Percentiles rank a stretch among this genome's conserved stretches.
phyloP scores from a whole-genome alignment of 805 yeast species.

The Cyberlindnera veronae region DNA sequence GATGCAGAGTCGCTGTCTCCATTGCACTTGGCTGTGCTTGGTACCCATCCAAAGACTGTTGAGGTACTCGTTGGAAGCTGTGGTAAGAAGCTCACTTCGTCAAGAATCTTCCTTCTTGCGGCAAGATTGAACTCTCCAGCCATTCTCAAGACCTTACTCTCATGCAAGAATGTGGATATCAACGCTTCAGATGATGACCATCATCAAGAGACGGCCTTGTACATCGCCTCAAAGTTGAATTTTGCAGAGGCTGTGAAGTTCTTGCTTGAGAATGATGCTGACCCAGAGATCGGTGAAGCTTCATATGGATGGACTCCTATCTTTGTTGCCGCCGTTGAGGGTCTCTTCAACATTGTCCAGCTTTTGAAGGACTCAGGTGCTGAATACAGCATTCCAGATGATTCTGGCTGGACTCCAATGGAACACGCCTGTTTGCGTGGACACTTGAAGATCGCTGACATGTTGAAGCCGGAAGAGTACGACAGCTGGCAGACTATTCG shows the following conservation, averaged over 20 bases:
- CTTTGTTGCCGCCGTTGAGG: constrained; percentile 87
- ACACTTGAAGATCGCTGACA: constrained; percentile 64
- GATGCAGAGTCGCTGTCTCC: constrained; percentile 76
- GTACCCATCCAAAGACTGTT: constrained; percentile 77
- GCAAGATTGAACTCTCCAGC: constrained; percentile 56
- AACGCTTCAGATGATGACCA: constrained; percentile 57
- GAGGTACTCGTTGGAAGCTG: constrained; percentile 51
- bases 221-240: constrained; percentile 69
- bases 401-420: constrained; percentile 96
- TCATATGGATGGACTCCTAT: constrained; percentile 94
- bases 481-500: constrained; percentile 12
- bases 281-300: constrained; percentile 70
- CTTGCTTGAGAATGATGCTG: constrained; percentile 59
- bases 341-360: constrained; percentile 54
- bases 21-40: constrained; percentile 75
- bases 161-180: constrained; percentile 57
- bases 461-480: constrained; percentile 50
- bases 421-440: constrained; percentile 94
- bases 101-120: constrained; percentile 58
- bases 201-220: constrained; percentile 73
- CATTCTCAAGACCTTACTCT: constrained; percentile 51
- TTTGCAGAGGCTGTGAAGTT: constrained; percentile 47
- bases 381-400: constrained; percentile 56
- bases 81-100: constrained; percentile 40
- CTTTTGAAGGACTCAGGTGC: constrained; percentile 54